A percentile compares a stretch with the other conserved stretches of the same genome.
phyloP scores from a whole-genome alignment of 2,329 filamentous ascomycete species.

The Hypoxylon sp. region DNA sequence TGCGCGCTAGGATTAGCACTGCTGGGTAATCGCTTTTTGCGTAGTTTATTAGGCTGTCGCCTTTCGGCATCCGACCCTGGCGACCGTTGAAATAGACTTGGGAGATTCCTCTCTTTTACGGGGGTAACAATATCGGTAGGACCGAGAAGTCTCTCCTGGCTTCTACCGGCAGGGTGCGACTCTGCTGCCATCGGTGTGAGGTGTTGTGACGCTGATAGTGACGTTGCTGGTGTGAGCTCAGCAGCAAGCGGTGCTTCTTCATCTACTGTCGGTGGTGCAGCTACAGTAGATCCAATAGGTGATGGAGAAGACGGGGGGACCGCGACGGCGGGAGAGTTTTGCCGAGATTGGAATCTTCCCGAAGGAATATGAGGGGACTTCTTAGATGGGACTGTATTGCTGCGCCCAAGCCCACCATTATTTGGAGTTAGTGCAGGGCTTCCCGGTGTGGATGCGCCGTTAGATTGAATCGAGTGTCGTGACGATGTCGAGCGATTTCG shows the following conservation, averaged over 20 bases:
- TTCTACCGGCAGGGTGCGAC: slow-evolving; percentile 55
- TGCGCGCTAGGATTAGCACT: slow-evolving; percentile 88
- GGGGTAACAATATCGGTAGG: slow-evolving; percentile 64
- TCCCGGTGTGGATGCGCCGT: slow-evolving; percentile 75
- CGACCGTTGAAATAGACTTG: slow-evolving; percentile 77
- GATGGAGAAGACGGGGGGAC: slow-evolving; percentile 62
- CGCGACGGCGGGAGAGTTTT: slow-evolving; percentile 50
- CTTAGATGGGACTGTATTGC: slow-evolving; percentile 94
- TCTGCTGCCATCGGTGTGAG: slow-evolving; percentile 49
- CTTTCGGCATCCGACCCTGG: slow-evolving; percentile 71
- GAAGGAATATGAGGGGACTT: slow-evolving; percentile 79
- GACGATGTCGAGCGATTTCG: slow-evolving; percentile 94
- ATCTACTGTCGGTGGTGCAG: slow-evolving; percentile 51
- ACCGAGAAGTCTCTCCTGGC: slow-evolving; percentile 62
- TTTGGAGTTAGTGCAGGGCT: slow-evolving; percentile 70
- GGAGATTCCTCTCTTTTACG: slow-evolving; percentile 73
- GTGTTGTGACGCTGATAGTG: slow-evolving; percentile 49
- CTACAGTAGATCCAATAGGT: slow-evolving; percentile 57
- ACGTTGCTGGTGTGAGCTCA: slow-evolving; percentile 45
- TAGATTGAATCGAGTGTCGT: slow-evolving; percentile 82
- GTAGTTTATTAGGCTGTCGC: slow-evolving; percentile 87
- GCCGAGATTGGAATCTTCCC: slow-evolving; percentile 69
- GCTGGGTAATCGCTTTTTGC: slow-evolving; percentile 83
- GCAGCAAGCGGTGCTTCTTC: slow-evolving; percentile 45
- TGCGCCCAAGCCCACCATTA: slow-evolving; percentile 66